Conservation (phyloP, 2,329 filamentous ascomycete genomes). For the Stachybotrys elegans region DNA sequence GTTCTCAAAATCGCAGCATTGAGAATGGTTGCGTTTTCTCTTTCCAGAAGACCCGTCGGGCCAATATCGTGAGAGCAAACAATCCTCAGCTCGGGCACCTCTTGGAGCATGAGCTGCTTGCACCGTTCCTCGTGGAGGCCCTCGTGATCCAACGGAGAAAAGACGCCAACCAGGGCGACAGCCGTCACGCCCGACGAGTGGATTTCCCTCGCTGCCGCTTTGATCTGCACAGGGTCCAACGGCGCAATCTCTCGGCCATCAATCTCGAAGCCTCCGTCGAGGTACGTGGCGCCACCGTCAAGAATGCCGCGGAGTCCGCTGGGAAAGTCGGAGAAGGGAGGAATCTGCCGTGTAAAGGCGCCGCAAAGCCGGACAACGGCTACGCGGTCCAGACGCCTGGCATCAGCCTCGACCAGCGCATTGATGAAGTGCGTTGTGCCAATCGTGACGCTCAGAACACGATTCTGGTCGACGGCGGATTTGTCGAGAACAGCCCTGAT, state of each 20-base stretch:
- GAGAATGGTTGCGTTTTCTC: constrained; percentile 51
- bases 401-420: constrained; percentile 41
- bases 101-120: constrained; percentile 29
- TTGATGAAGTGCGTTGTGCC: constrained; percentile 48
- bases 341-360: constrained; percentile 36
- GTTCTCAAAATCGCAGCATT: constrained; percentile 47
- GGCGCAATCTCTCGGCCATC: constrained; percentile 39
- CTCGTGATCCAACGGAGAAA: constrained; percentile 38
- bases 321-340: constrained; percentile 42
- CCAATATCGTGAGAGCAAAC: constrained; percentile 40
- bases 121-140: constrained; percentile 34
- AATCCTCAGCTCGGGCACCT: constrained; percentile 27
- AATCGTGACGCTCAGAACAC: constrained; percentile 42
- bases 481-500: constrained; percentile 35
- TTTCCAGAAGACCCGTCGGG: constrained; percentile 35
- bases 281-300: constrained; percentile 33
- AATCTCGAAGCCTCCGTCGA: constrained; percentile 43
- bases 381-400: constrained; percentile 34
- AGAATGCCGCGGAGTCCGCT: constrained; percentile 32
- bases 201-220: constrained; percentile 25
- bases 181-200: constrained; percentile 26
- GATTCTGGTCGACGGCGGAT: constrained; percentile 28
- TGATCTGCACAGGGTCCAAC: constrained; percentile 32
- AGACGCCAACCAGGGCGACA: constrained; percentile 39
- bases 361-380: constrained; percentile 42